These are phyloP conservation scores for Lepidium africanum DNA, from an alignment of 345 rosid genomes.

Conservation along the genomic window DNA sequence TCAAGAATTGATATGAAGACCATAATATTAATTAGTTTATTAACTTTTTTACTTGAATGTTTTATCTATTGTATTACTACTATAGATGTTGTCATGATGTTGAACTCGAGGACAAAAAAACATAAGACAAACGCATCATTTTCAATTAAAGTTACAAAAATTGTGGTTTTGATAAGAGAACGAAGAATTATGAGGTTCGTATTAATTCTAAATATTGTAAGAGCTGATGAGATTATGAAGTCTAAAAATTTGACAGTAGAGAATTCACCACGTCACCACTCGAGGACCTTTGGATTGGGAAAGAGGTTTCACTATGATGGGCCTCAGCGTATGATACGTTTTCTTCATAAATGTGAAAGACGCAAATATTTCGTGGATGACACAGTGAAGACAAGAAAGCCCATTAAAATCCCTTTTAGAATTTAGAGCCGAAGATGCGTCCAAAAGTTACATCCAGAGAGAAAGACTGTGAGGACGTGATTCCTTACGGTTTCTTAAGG, in stretches of 20 bases:
- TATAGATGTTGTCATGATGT: slow-evolving; percentile 5
- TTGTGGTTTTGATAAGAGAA: neutral
- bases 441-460: neutral
- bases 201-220: neutral
- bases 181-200: neutral
- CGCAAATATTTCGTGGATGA: neutral
- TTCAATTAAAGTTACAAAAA: slow-evolving; percentile 2
- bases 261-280: neutral
- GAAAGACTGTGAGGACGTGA: slow-evolving; percentile 5
- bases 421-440: neutral
- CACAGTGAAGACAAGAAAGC: neutral
- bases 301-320: neutral
- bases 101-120: neutral
- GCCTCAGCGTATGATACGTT: neutral
- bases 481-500: slow-evolving; percentile 12
- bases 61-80: neutral
- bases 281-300: neutral
- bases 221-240: neutral
- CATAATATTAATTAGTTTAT: neutral
- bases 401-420: neutral
- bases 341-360: neutral
- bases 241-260: neutral
- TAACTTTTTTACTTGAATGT: neutral
- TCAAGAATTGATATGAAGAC: neutral
- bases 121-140: slow-evolving; percentile 20